phyloP scores from a whole-genome alignment of 192 early-diverging fungal genomes.

The Linderina pennispora region DNA sequence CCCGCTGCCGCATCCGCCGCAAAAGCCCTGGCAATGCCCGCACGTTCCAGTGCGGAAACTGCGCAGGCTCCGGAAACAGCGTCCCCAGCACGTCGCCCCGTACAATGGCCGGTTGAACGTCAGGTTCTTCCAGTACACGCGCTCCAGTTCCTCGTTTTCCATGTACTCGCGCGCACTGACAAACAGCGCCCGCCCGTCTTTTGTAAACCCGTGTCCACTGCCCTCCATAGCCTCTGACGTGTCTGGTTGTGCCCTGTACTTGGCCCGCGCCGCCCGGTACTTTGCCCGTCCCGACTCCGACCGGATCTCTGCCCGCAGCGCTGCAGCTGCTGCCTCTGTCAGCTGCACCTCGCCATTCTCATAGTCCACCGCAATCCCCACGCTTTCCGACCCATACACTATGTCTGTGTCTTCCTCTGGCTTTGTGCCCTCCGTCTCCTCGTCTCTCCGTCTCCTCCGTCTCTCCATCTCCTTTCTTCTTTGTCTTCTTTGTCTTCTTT shows the following conservation, averaged over 20 bases:
- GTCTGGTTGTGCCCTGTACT: constrained; percentile 29
- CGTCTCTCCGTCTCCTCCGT: too few relatives aligned
- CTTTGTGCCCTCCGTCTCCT: constrained; percentile 5
- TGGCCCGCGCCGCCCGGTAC: constrained; percentile 19
- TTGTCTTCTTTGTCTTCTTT: too few relatives aligned
- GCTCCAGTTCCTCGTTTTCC: constrained; percentile 59
- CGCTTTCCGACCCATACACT: constrained; percentile 15
- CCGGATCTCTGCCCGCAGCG: constrained; percentile 9
- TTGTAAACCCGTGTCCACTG: too few relatives aligned
- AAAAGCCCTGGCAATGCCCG: constrained; percentile 72
- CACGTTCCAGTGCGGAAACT: constrained; percentile 61
- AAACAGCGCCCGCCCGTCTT: constrained; percentile 38
- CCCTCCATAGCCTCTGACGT: too few relatives aligned
- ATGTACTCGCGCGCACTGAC: constrained; percentile 27
- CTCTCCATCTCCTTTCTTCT: too few relatives aligned
- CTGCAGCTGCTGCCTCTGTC: constrained; percentile 27
- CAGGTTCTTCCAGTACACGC: constrained; percentile 92
- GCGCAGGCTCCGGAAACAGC: constrained; percentile 45
- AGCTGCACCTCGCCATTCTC: constrained; percentile 18
- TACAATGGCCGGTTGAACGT: constrained; percentile 81
- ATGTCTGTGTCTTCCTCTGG: constrained; percentile 14
- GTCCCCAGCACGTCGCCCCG: constrained; percentile 91
- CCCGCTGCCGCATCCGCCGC: constrained; percentile 58
- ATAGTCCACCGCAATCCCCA: constrained; percentile 38
- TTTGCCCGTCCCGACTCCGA: constrained; percentile 26